These are phyloP conservation scores for Hortaea sp. DNA, from an alignment of 2,329 filamentous ascomycete genomes.

Conservation along the genomic window DNA sequence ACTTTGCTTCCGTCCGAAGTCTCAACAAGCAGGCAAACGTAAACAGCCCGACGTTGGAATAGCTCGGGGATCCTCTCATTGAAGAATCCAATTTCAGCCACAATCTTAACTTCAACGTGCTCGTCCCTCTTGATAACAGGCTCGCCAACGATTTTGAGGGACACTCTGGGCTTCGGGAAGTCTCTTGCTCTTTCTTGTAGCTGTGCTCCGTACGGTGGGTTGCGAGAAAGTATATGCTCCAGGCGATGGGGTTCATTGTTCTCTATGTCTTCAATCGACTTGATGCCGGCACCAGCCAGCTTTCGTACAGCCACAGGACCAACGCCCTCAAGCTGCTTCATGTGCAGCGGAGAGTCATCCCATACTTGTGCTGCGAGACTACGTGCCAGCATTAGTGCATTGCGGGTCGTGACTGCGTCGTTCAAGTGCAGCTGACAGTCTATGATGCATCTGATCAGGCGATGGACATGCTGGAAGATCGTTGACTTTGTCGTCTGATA, in stretches of 20 bases:
- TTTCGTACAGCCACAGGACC: conserved; percentile 67
- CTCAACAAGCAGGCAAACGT: conserved; percentile 65
- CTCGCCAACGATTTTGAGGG: conserved; percentile 41
- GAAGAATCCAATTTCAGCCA: conserved; percentile 57
- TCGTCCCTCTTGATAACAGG: conserved; percentile 29
- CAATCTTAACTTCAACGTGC: conserved; percentile 50
- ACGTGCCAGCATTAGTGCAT: conserved; percentile 66
- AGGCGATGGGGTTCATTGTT: conserved; percentile 59
- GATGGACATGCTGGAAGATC: conserved; percentile 59
- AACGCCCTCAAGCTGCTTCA: conserved; percentile 73
- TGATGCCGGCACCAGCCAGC: conserved; percentile 60
- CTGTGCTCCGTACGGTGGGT: conserved; percentile 72
- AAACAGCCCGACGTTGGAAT: conserved; percentile 57
- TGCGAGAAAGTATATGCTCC: conserved; percentile 64
- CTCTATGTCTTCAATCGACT: conserved; percentile 60
- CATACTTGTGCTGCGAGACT: conserved; percentile 66
- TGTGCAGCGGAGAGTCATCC: conserved; percentile 72
- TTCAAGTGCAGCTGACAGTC: conserved; percentile 55
- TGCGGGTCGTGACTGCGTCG: conserved; percentile 58
- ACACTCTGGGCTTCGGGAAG: conserved; percentile 60
- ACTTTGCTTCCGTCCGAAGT: conserved; percentile 57
- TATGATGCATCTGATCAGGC: conserved; percentile 64
- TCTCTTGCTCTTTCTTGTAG: conserved; percentile 53
- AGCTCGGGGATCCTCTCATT: conserved; percentile 52
- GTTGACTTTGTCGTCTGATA: conserved; percentile 50